These are phyloP conservation scores for Albatrellus ellisii DNA, from an alignment of 768 basidiomycete genomes.

Conservation along the genomic window DNA sequence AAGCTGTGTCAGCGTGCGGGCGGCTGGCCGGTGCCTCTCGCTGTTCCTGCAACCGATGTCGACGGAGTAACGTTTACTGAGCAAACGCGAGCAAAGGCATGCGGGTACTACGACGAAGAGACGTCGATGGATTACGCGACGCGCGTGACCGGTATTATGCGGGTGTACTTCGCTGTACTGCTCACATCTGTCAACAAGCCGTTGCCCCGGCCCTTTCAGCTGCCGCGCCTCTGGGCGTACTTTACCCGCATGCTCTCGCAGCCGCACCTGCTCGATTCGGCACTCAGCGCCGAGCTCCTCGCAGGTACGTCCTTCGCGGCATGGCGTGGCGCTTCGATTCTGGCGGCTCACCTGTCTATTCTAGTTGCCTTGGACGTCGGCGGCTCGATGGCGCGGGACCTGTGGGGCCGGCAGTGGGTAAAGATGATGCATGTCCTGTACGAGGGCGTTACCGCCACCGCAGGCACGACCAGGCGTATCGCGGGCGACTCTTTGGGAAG, in stretches of 20 bases:
- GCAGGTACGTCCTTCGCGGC: conserved; percentile 34
- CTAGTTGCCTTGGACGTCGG: conserved; percentile 62
- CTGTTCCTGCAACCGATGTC: conserved; percentile 38
- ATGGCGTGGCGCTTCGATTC: background rate
- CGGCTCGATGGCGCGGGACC: conserved; percentile 40
- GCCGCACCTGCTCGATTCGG: conserved; percentile 35
- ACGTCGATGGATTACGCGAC: conserved; percentile 42
- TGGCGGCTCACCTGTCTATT: conserved; percentile 2
- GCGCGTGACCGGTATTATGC: conserved; percentile 67
- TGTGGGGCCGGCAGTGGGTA: conserved; percentile 74
- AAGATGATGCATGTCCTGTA: conserved; percentile 59
- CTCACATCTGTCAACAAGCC: conserved; percentile 24
- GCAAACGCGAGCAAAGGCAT: conserved; percentile 31
- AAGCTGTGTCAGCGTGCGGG: conserved; percentile 81
- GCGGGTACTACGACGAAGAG: conserved; percentile 52
- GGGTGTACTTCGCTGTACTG: conserved; percentile 76
- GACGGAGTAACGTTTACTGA: conserved; percentile 35
- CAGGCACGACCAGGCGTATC: conserved; percentile 28
- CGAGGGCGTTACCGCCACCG: conserved; percentile 37
- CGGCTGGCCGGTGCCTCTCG: conserved; percentile 71
- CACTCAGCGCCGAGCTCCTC: conserved; percentile 54
- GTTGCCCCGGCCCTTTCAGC: conserved; percentile 40
- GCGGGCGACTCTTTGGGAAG: conserved; percentile 53
- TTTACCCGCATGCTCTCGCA: conserved; percentile 49
- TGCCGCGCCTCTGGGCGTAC: conserved; percentile 61